phyloP scores from a whole-genome alignment of 805 yeast genomes.

The Nakazawaea ernobii region DNA sequence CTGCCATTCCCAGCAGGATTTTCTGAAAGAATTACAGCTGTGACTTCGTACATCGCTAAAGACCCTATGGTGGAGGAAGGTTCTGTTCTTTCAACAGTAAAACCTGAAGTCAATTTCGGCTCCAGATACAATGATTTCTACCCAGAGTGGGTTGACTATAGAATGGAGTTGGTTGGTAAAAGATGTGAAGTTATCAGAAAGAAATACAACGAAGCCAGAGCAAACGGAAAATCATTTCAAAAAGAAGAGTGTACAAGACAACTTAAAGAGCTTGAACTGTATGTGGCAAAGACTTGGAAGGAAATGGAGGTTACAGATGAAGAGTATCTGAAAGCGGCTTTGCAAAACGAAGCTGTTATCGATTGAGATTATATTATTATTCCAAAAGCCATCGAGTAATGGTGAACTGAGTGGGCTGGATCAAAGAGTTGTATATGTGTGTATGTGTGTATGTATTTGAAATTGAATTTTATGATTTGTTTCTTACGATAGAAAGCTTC shows the following conservation, averaged over 20 bases:
- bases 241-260: conserved; percentile 29
- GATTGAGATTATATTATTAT: no score
- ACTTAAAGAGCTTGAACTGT: conserved; percentile 26
- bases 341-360: no score
- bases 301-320: conserved; percentile 28
- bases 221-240: conserved; percentile 26
- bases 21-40: conserved; percentile 37
- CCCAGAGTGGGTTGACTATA: conserved; percentile 33
- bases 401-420: no score
- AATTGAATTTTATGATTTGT: no score
- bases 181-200: conserved; percentile 25
- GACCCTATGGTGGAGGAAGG: conserved; percentile 30
- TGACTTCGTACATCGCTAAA: conserved; percentile 36
- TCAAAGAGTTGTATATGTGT: no score
- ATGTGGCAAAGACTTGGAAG: conserved; percentile 24
- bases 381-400: no score
- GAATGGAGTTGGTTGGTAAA: conserved; percentile 28
- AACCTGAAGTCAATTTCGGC: conserved; percentile 31
- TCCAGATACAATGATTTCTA: conserved; percentile 32
- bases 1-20: conserved; percentile 38
- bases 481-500: no score
- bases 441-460: no score
- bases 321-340: conserved; percentile 15
- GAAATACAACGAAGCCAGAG: conserved; percentile 17
- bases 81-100: conserved; percentile 35